These are phyloP conservation scores for Gaeumannomyces sp. DNA, from an alignment of 2,329 filamentous ascomycete species.

Conservation along the genomic window DNA sequence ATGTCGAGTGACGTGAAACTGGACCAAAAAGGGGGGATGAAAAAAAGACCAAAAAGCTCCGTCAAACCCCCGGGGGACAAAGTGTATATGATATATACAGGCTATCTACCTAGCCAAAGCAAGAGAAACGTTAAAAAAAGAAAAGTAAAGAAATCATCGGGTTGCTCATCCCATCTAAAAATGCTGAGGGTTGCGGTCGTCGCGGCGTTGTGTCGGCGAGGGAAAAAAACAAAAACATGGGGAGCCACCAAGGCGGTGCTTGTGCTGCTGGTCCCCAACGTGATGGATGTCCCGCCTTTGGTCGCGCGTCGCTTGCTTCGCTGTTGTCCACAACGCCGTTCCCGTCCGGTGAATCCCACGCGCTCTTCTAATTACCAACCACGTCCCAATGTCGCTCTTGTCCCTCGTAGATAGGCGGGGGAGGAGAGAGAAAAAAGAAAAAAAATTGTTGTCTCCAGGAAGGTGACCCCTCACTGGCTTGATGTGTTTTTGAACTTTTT, in stretches of 20 bases:
- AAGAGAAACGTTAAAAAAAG: constrained; percentile 6
- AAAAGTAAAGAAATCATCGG: constrained; percentile 1
- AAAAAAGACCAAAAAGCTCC: constrained; percentile 1
- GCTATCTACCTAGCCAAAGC: constrained; percentile 9
- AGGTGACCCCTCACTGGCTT: not conserved
- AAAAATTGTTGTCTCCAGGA: not conserved
- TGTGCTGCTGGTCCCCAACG: not conserved
- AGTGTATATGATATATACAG: constrained; percentile 9
- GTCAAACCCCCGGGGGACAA: constrained; percentile 3
- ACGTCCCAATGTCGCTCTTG: not conserved
- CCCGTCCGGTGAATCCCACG: not conserved
- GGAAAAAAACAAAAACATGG: not conserved
- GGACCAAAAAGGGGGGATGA: not conserved
- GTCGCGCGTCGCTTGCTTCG: not conserved
- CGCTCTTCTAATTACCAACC: constrained; percentile 1
- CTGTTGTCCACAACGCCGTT: not conserved
- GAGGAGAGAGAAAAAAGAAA: not conserved
- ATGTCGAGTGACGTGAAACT: not conserved
- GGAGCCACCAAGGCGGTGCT: not conserved
- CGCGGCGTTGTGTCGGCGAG: not conserved
- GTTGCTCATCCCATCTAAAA: constrained; percentile 3
- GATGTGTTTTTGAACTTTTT: not conserved
- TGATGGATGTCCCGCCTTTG: not conserved
- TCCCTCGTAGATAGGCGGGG: not conserved
- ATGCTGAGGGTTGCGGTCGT: not conserved